Base-by-base conservation (phyloP, 1,139 yeast species). In the Pichia sp. region DNA sequence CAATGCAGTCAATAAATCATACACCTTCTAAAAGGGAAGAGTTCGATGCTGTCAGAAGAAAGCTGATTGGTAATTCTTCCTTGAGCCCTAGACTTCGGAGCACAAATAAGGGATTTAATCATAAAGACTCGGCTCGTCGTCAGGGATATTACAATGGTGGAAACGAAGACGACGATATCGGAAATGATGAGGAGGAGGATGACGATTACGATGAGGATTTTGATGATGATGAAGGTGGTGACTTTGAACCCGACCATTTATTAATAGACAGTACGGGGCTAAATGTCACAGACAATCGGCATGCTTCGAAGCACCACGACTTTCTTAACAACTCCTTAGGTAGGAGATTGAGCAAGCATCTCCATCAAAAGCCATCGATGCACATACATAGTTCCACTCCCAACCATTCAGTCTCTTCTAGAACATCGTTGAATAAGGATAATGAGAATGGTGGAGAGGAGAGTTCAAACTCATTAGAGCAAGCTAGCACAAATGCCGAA, bases 41-140 rank as follows among this genome's bases (percentile, higher is more conserved):
- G 29, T 44, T 56, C 6, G 44, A 41, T 4, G 46, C 53, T n/a
- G 59, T 56, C 4, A 54, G 57, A 42, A 49, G 51, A 42, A 59
- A 59, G 15, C 31, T 58, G 15, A 38, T 55, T 8, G 59, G 60
- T 15, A 34, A 31, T 15, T 7, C 41, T 7, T 13, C 15, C 8
- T 7, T 38, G 41, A 38, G 16, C 41, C 41, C 41, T 7, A 16
- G 41, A n/a, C 19, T 13, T 11, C 15, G 41, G 8, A 38, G 41
- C 8, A 16, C 41, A 38, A n/a, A 38, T n/a, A n/a, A 3, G 15
- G n/a, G 41, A 4, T 4, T 16, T 7, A n/a, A 7, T 4, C n/a
- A 11, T 16, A 38, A 7, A 13, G 41, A 13, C 41, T n/a, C 41
- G 13, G 13, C 41, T 38, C 41, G 41, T n/a, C 41, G 41, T n/a